Conservation (phyloP, 306 rosid species). For the Astragalus glycyphyllos region DNA sequence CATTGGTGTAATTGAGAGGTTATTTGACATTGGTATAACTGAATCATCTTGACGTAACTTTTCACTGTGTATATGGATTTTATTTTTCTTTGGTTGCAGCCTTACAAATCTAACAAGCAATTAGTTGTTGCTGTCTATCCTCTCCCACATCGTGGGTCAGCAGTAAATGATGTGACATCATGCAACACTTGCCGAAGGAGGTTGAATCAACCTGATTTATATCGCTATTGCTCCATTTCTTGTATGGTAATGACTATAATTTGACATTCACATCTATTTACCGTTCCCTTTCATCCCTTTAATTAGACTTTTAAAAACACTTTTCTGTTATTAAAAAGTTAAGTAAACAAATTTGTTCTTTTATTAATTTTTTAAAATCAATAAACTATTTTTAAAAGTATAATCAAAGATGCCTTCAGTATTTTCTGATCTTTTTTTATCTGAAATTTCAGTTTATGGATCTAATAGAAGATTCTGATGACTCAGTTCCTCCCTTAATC, state of each 20-base stretch:
- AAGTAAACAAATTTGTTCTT: too few species aligned
- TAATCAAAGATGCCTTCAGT: too few species aligned
- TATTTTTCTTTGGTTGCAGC: slow-evolving; percentile 45
- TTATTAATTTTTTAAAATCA: too few species aligned
- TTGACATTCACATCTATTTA: slow-evolving; percentile 30
- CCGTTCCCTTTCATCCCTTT: background rate
- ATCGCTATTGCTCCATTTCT: slow-evolving; percentile 54
- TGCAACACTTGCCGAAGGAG: slow-evolving; percentile 49
- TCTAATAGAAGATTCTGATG: too few species aligned
- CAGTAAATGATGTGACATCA: slow-evolving; percentile 26
- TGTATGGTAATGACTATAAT: slow-evolving; percentile 52
- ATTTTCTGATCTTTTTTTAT: too few species aligned
- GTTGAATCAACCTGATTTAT: slow-evolving; percentile 42
- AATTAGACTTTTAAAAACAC: too few species aligned
- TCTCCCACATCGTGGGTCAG: slow-evolving; percentile 41
- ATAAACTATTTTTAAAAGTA: too few species aligned
- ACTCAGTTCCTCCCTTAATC: too few species aligned
- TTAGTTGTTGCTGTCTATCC: slow-evolving; percentile 52
- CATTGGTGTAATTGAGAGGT: background rate
- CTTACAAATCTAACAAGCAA: slow-evolving; percentile 51
- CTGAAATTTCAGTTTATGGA: too few species aligned
- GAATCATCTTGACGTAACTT: background rate
- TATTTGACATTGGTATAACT: background rate
- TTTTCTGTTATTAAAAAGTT: too few species aligned
- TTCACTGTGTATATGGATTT: slow-evolving; percentile 1